Evolutionary conservation across 352 stramenopile species (phyloP).

Genomic region (Globisporangium alternatum): DNA sequence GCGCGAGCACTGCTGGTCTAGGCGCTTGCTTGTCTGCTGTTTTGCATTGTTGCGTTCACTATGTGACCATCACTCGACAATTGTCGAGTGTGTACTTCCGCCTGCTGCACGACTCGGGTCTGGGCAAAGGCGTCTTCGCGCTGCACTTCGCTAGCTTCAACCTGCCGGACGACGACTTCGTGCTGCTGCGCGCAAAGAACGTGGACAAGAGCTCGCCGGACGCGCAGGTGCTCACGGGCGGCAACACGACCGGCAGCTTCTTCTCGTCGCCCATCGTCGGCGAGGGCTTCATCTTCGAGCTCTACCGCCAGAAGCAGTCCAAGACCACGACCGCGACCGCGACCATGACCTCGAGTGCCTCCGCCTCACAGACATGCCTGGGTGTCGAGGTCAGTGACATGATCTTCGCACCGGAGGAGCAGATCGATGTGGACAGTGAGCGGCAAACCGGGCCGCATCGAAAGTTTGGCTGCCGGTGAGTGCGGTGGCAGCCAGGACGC

Average conservation of each 20-base stretch:
- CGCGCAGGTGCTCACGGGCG: conserved; percentile 31
- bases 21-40: conserved; percentile 32
- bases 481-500: no score
- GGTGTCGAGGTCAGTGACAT: conserved; percentile 53
- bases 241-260: conserved; percentile 53
- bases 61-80: no score
- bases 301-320: conserved; percentile 26
- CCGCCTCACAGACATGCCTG: conserved; percentile 23
- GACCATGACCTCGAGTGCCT: neutral
- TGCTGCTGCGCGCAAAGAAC: conserved; percentile 39
- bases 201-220: conserved; percentile 15
- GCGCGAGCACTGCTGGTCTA: conserved; percentile 35
- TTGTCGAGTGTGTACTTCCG: no score
- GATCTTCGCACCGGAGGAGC: conserved; percentile 38
- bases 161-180: conserved; percentile 41
- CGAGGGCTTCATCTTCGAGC: conserved; percentile 42
- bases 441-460: no score
- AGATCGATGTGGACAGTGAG: no score
- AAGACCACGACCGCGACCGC: neutral
- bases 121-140: conserved; percentile 55
- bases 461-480: no score
- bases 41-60: neutral
- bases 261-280: conserved; percentile 48
- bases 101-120: conserved; percentile 42
- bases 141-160: conserved; percentile 56